Evolutionary conservation across 2,329 filamentous ascomycete genomes (phyloP), one percentile per base, ranked within the genome.

Genomic region (Scytalidium sp.): DNA sequence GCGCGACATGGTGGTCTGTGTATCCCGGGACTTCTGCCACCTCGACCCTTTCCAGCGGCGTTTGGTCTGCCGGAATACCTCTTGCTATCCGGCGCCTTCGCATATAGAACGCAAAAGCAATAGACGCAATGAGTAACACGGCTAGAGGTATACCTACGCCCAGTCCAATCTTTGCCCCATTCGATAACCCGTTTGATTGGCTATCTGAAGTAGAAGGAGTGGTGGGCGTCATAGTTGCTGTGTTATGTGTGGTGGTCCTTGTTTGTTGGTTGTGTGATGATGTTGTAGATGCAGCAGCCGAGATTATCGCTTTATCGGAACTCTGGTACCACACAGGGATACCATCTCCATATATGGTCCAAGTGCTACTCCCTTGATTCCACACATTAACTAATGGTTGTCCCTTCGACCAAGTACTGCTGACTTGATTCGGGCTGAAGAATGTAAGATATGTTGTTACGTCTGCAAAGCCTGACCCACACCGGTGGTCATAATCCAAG

Each of bases 301-400:
- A 23, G 22, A 47, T 41, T 17, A 40, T 17, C 6, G 29, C 46
- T 29, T 25, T n/a, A 19, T 47, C 46, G 10, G 46, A 47, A 15
- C 10, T 23, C 19, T 47, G 46, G 39, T n/a, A 47, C 46, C 36
- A 47, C n/a, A 47, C 41, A 25, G 46, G 46, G 6, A 47, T 47
- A 6, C 46, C 46, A 10, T 42, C 36, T 27, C 46, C 46, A 23
- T 27, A 47, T 25, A 47, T 25, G 8, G 22, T 41, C 46, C 36
- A 47, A 13, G 41, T 25, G 17, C 39, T 25, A 23, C 19, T 29
- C 6, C n/a, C 36, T n/a, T 29, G 25, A 29, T 8, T 13, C 25
- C 25, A 29, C 25, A 8, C 8, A 29, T 29, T 13, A 29, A 13
- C 13, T 29, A 29, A 13, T 13, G 13, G 8, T 8, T 7, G 25